Percentiles rank a stretch among this genome's conserved stretches.
Evolutionary conservation across 2,329 filamentous ascomycete species (phyloP).

Genomic region (Colletotrichum noveboracense): DNA sequence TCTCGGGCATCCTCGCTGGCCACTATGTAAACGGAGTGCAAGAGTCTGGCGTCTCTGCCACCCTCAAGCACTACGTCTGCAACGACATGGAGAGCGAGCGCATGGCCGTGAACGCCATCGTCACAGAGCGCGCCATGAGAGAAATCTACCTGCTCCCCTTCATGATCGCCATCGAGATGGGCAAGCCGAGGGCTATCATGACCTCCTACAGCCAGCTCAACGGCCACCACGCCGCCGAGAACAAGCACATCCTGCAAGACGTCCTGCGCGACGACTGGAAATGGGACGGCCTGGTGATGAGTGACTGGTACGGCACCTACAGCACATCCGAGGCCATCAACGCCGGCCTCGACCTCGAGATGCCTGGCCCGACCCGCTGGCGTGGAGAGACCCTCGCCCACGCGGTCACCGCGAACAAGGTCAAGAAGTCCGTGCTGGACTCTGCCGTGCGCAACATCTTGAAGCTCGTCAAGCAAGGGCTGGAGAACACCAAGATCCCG

Average conservation of each 20-base stretch:
- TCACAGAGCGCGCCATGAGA: conserved; percentile 60
- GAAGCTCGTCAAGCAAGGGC: conserved; percentile 47
- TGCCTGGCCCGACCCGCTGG: conserved; percentile 40
- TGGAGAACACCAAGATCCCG: conserved; percentile 40
- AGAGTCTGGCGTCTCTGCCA: conserved; percentile 58
- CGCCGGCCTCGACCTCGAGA: conserved; percentile 40
- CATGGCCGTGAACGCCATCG: conserved; percentile 57
- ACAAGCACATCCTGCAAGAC: conserved; percentile 50
- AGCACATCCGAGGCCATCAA: conserved; percentile 40
- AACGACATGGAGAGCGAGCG: conserved; percentile 66
- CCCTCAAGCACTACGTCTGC: conserved; percentile 66
- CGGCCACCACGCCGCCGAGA: conserved; percentile 35
- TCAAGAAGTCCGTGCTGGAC: conserved; percentile 59
- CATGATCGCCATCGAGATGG: conserved; percentile 58
- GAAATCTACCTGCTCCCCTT: conserved; percentile 65
- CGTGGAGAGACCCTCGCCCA: conserved; percentile 50
- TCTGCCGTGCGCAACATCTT: conserved; percentile 36
- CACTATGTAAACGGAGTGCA: conserved; percentile 60
- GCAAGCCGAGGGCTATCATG: conserved; percentile 60
- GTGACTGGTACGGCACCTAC: conserved; percentile 65
- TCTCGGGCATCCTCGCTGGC: conserved; percentile 59
- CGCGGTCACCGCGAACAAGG: conserved; percentile 60
- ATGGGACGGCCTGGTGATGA: conserved; percentile 62
- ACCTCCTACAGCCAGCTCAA: conserved; percentile 54
- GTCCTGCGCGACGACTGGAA: conserved; percentile 63